Conservation (phyloP, 2,329 filamentous ascomycete genomes). For the Penicillium concentricum region DNA sequence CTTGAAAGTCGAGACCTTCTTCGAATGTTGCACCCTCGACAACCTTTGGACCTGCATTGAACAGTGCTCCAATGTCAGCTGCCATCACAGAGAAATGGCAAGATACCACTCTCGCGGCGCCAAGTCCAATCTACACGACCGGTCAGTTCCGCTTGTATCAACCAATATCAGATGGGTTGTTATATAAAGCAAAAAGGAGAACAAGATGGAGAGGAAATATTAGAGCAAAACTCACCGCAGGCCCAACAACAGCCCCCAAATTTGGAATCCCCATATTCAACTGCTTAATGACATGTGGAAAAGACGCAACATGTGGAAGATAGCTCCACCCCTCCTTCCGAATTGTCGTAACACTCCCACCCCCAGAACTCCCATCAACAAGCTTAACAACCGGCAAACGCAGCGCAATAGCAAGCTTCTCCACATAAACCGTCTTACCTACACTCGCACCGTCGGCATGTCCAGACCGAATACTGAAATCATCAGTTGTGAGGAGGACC, state of each 20-base stretch:
- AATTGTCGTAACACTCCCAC: constrained; percentile 62
- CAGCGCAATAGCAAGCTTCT: constrained; percentile 59
- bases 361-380: constrained; percentile 63
- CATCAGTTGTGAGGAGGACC: constrained; percentile 62
- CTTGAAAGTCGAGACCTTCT: constrained; percentile 58
- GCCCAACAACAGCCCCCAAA: constrained; percentile 61
- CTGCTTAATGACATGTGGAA: constrained; percentile 55
- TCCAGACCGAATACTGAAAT: constrained; percentile 62
- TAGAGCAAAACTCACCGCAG: constrained; percentile 45
- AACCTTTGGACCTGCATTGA: constrained; percentile 64
- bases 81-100: constrained; percentile 68
- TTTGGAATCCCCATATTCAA: constrained; percentile 65
- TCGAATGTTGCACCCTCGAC: constrained; percentile 64
- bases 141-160: background rate
- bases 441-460: constrained; percentile 61
- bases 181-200: too few species aligned
- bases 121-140: constrained; percentile 53
- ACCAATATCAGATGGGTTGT: background rate
- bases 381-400: constrained; percentile 63
- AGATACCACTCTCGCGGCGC: constrained; percentile 60
- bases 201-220: background rate
- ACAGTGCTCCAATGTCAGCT: constrained; percentile 59
- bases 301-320: constrained; percentile 57
- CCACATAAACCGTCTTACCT: constrained; percentile 61
- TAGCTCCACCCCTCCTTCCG: constrained; percentile 57